Evolutionary conservation across 2,329 filamentous ascomycete genomes (phyloP).

Genomic region (Aureobasidium vineae): DNA sequence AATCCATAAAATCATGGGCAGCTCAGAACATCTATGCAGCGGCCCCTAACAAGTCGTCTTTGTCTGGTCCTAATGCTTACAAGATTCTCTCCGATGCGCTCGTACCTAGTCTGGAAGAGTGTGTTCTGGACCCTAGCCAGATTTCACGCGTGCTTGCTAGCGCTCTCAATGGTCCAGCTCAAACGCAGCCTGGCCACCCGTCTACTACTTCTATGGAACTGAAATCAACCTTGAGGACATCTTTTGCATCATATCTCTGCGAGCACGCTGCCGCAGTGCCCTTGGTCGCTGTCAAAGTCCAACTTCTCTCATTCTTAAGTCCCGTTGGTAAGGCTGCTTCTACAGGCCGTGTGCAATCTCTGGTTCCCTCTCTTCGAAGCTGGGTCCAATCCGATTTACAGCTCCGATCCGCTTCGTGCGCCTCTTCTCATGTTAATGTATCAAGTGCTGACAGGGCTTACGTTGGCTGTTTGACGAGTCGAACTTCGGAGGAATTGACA

Average conservation of each 20-base stretch:
- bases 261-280: conserved; percentile 71
- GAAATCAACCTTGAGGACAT: conserved; percentile 62
- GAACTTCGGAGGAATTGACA: conserved; percentile 58
- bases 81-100: conserved; percentile 66
- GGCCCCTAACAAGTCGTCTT: conserved; percentile 50
- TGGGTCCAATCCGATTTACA: conserved; percentile 59
- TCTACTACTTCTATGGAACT: conserved; percentile 47
- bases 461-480: conserved; percentile 54
- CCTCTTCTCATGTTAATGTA: conserved; percentile 49
- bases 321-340: conserved; percentile 69
- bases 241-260: conserved; percentile 69
- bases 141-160: conserved; percentile 63
- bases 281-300: conserved; percentile 64
- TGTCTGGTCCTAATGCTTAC: conserved; percentile 57
- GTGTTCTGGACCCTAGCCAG: conserved; percentile 72
- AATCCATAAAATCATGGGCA: conserved; percentile 53
- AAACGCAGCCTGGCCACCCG: conserved; percentile 28
- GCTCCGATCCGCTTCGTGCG: conserved; percentile 53
- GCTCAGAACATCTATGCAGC: conserved; percentile 64
- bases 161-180: conserved; percentile 54
- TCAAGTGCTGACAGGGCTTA: conserved; percentile 54
- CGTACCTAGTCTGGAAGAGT: conserved; percentile 79
- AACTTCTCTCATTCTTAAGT: conserved; percentile 69
- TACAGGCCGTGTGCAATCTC: conserved; percentile 67
- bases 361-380: conserved; percentile 71